Evolutionary conservation across 305 asterid species (phyloP), one percentile per base, ranked within the genome.

Genomic region (Lippia alba): DNA sequence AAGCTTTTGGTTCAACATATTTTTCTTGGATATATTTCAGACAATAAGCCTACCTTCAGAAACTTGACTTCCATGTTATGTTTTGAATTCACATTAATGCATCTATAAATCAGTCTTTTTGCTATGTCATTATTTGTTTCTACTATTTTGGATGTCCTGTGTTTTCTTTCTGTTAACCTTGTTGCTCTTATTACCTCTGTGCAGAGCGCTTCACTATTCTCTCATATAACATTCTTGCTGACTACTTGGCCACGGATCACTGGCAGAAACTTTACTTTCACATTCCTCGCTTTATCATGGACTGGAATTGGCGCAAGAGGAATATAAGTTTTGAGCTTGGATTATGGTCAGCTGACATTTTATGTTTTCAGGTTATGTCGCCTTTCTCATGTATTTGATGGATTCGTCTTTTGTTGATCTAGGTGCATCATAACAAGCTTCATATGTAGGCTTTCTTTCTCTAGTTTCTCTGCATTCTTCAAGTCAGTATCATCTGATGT

Each of bases 331-430:
- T 92, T 85, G 99, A 94, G 92, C 91, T 94, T 76, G 96, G 97
- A 76, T 87, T 92, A 58, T 94, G 98, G 98, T 90, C 98, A 66
- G 89, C 99, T 78, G 98, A 94, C 81, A 86, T 94, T 85, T 72
- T 91, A 72, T 94, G 99, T 76, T 80, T 94, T 41, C 99, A 94
- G 99, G 99, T 94, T 72, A 73, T 67, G 55, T 24, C 30, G 30
- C 30, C 30, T 24, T 53, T 63, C 50, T 54, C 58, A 48, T 24
- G 4, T 62, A 63, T 16, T 45, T 39, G 12, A 19, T 33, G 33
- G 32, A 53, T n/a, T 24, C 18, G 14, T 40, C 48, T 46, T 50
- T 14, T 48, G 19, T 62, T 12, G 8, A 12, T 24, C n/a, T 65
- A 18, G 67, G 17, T 60, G 62, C 61, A 60, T 50, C 54, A 70